Base-by-base conservation (phyloP, 345 rosid genomes). In the Mercurialis annua region DNA sequence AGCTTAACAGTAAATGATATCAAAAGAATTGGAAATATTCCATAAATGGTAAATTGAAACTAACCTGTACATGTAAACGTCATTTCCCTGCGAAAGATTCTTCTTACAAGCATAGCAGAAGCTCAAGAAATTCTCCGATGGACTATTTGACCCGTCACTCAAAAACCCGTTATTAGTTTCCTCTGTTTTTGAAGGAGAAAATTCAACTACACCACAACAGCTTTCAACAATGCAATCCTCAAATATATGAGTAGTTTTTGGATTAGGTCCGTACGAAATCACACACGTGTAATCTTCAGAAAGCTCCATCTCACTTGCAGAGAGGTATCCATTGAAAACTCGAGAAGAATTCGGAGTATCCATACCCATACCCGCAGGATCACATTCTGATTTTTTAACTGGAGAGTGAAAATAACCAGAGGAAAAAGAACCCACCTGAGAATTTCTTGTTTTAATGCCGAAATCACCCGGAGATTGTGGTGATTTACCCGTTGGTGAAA, bases 221-320 rank as follows among this genome's bases (percentile, higher is more conserved):
- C 84, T 90, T 65, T 80, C 97, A 1, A 92, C 80, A 70, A 92
- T 76, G 71, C 88, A 86, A 80, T 92, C 78, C 33, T 87, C 89
- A 76, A 88, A 92, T 71, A 92, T 92, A 78, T 92, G 98, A 42
- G 88, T 87, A 9, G 97, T 93, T 78, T 76, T 87, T 27, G 98
- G 98, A 69, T 79, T 84, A 14, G 93, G 92, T 11, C 98, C 98
- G 21, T 83, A 91, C 23, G 90, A 79, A 50, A 92, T 92, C 38
- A 92, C 93, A 72, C 98, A 85, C 24, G 98, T 92, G 72, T 92
- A 92, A 62, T 92, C 97, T 82, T 92, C 98, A 10, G 97, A 92
- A 27, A 84, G 71, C 36, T 88, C 98, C 93, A 90, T 88, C 47
- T 88, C 92, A 31, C 70, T 73, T 3, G 87, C 81, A 10, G 90